Conservation (phyloP, 2,329 filamentous ascomycete genomes). For the Harringtonia lauricola region DNA sequence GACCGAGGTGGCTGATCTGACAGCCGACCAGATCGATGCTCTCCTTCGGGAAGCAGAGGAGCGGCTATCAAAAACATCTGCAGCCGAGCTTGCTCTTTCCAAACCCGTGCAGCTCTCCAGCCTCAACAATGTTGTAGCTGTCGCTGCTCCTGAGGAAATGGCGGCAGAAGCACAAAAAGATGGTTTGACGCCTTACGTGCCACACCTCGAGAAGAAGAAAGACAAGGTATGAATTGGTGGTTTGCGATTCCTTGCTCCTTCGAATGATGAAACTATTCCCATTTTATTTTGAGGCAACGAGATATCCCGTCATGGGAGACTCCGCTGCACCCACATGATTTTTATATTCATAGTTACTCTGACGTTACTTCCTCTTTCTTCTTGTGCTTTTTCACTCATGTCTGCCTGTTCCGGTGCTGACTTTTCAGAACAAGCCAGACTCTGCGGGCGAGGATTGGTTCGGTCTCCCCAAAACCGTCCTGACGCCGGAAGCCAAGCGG, state of each 20-base stretch:
- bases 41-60: conserved; percentile 27
- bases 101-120: conserved; percentile 1
- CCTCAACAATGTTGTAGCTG: background rate
- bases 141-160: conserved; percentile 6
- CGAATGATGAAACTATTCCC: conserved; percentile 65
- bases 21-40: conserved; percentile 24
- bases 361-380: conserved; percentile 25
- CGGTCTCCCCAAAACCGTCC: conserved; percentile 70
- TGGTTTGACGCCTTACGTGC: conserved; percentile 19
- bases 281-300: conserved; percentile 62
- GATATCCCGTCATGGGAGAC: conserved; percentile 70
- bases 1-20: conserved; percentile 14
- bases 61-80: conserved; percentile 18
- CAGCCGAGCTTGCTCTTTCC: background rate
- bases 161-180: conserved; percentile 10
- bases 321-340: conserved; percentile 53
- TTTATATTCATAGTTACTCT: conserved; percentile 64
- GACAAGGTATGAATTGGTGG: conserved; percentile 20
- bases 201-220: conserved; percentile 14
- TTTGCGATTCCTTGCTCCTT: background rate
- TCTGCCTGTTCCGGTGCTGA: conserved; percentile 11
- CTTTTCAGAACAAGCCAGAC: conserved; percentile 21
- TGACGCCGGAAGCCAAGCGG: conserved; percentile 69
- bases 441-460: conserved; percentile 80
- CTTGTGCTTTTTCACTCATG: conserved; percentile 13